Evolutionary conservation across 73 alveolate genomes (phyloP).

Genomic region (Paramecium biaurelia): DNA sequence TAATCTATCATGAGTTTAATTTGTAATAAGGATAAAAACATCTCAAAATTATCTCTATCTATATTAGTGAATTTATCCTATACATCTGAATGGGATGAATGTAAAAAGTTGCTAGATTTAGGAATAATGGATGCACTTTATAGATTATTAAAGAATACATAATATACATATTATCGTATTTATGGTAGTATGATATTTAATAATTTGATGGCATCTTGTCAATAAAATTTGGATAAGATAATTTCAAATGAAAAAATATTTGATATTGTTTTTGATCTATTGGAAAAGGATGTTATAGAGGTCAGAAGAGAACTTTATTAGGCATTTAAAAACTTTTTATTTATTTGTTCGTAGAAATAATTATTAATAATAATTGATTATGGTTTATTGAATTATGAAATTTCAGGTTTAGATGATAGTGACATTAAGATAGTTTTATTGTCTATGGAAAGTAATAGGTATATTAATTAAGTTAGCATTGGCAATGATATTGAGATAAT

Average conservation of each 20-base stretch:
- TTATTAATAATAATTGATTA: neutral
- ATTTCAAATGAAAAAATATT: neutral
- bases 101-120: neutral
- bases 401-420: neutral
- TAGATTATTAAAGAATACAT: neutral
- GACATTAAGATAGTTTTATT: neutral
- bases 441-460: neutral
- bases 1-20: neutral
- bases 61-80: neutral
- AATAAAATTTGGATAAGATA: neutral
- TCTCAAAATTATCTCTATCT: neutral
- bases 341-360: neutral
- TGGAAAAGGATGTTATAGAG: neutral
- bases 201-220: neutral
- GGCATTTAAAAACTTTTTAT: neutral
- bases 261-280: neutral
- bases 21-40: neutral
- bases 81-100: neutral
- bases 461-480: neutral
- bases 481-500: neutral
- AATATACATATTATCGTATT: neutral
- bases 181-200: neutral
- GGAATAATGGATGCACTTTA: neutral
- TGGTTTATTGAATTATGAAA: neutral
- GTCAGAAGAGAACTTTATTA: slow-evolving; percentile 2